Base-by-base conservation (phyloP, 2,329 filamentous ascomycete genomes). In the Pleoardoris graminearum region DNA sequence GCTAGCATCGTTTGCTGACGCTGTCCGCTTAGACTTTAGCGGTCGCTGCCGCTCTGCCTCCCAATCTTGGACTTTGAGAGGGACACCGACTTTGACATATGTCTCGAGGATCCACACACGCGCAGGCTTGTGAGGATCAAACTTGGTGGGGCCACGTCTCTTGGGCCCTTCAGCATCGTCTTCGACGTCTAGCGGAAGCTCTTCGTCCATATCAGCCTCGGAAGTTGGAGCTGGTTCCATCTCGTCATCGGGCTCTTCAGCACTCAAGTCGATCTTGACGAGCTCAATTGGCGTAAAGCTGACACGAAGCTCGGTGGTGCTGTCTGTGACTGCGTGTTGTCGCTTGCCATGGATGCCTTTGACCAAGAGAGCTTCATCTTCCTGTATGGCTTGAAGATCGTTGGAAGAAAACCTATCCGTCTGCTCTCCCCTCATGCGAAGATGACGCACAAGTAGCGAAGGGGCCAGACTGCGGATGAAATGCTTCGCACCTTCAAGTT, bases 391-490 rank as follows among this genome's bases (percentile, higher is more conserved):
- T 53, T 68, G 77, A 48, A 70, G 46, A 36, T 74, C 64, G 17
- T 69, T 50, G 11, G 60, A 57, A 23, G 59, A 57, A 16, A 65
- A 53, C 27, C 55, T 57, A 4, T 62, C 54, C 1, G 45, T 42
- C 4, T 59, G 51, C 43, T 63, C 57, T 2, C 68, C 73, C 38
- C 72, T 66, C 55, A 79, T 54, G 12, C 77, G 71, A 29, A 80
- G 78, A 54, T 82, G 85, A 54, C 82, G 83, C 12, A 85, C 79
- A 2, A 97, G 77, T 1, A 97, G 75, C 7, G 87, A 85, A 10
- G 91, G 89, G 0, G 91, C 88, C 10, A 97, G 76, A 23, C 89
- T 87, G 12, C 87, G 84, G 23, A 96, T 86, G 55, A 96, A 89
- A 66, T 96, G 96, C 65, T 88, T 83, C 14, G 92, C 91, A 0